A percentile compares a stretch with the other conserved stretches of the same genome.
Evolutionary conservation across 2,329 filamentous ascomycete species (phyloP).

Genomic region (Coniella vitis): DNA sequence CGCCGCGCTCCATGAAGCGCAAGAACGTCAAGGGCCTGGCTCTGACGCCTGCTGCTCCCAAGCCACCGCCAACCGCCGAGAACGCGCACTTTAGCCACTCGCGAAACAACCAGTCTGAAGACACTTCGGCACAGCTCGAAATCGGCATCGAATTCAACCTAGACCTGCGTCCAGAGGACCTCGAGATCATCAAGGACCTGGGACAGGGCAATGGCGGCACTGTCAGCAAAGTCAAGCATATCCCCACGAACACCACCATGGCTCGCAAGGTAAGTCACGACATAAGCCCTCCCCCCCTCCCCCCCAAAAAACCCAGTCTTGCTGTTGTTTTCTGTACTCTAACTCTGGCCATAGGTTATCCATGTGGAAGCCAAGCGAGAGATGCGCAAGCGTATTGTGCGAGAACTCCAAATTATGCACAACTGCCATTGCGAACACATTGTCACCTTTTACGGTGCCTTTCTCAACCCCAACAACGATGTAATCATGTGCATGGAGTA

Average conservation of each 20-base stretch:
- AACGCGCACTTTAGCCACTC: constrained; percentile 54
- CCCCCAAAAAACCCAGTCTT: too few relatives aligned
- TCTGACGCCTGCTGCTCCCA: constrained; percentile 70
- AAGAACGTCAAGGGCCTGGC: constrained; percentile 98
- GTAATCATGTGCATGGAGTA: constrained; percentile 99
- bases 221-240: constrained; percentile 95
- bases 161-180: constrained; percentile 83
- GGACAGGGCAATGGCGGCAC: constrained; percentile 95
- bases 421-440: constrained; percentile 96
- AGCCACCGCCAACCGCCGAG: constrained; percentile 64
- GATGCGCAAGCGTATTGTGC: constrained; percentile 91
- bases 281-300: too few relatives aligned
- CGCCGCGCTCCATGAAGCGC: constrained; percentile 84
- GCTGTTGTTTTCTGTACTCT: constrained; percentile 7
- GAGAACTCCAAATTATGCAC: constrained; percentile 97
- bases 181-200: constrained; percentile 89
- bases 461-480: constrained; percentile 92
- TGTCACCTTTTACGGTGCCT: constrained; percentile 95
- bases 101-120: constrained; percentile 50
- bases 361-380: constrained; percentile 98
- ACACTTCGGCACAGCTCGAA: constrained; percentile 67
- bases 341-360: constrained; percentile 62
- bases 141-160: constrained; percentile 97
- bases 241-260: constrained; percentile 93
- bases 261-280: constrained; percentile 90